phyloP scores from a whole-genome alignment of 2,329 filamentous ascomycete species.

The Fusarium proliferatum region DNA sequence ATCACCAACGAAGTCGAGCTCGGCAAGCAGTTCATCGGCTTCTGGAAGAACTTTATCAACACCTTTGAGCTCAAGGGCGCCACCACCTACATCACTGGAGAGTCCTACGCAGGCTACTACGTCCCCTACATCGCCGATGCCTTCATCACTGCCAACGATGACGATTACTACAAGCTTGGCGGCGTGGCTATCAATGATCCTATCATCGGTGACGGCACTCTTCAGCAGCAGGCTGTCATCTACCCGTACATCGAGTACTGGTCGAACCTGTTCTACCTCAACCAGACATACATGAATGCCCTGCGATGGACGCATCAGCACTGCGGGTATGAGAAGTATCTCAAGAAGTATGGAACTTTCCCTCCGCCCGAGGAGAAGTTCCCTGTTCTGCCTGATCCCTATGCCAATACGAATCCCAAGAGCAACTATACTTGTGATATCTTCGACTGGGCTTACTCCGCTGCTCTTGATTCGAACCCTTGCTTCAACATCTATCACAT shows the following conservation, averaged over 20 bases:
- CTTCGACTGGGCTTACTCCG: slow-evolving; percentile 65
- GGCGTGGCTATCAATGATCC: slow-evolving; percentile 81
- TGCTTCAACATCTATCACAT: slow-evolving; percentile 85
- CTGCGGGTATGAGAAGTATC: slow-evolving; percentile 72
- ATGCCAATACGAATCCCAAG: slow-evolving; percentile 44
- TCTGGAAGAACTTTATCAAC: slow-evolving; percentile 81
- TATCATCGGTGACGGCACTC: slow-evolving; percentile 62
- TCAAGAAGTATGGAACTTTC: slow-evolving; percentile 72
- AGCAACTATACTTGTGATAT: slow-evolving; percentile 65
- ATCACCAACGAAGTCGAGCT: slow-evolving; percentile 75
- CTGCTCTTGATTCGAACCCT: slow-evolving; percentile 71
- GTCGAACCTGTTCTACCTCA: slow-evolving; percentile 70
- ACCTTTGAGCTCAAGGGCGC: slow-evolving; percentile 74
- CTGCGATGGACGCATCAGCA: slow-evolving; percentile 63
- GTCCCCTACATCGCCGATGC: slow-evolving; percentile 78
- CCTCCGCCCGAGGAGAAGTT: slow-evolving; percentile 71
- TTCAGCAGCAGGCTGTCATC: slow-evolving; percentile 60
- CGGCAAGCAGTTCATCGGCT: slow-evolving; percentile 78
- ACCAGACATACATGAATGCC: slow-evolving; percentile 65
- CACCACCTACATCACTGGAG: slow-evolving; percentile 79
- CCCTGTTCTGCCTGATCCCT: slow-evolving; percentile 52
- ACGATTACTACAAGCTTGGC: slow-evolving; percentile 73
- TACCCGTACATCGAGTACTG: slow-evolving; percentile 71
- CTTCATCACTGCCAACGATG: slow-evolving; percentile 76
- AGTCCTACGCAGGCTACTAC: slow-evolving; percentile 74